These are phyloP conservation scores for Tympanopsis confertula DNA, from an alignment of 2,329 filamentous ascomycete species.

Conservation along the genomic window DNA sequence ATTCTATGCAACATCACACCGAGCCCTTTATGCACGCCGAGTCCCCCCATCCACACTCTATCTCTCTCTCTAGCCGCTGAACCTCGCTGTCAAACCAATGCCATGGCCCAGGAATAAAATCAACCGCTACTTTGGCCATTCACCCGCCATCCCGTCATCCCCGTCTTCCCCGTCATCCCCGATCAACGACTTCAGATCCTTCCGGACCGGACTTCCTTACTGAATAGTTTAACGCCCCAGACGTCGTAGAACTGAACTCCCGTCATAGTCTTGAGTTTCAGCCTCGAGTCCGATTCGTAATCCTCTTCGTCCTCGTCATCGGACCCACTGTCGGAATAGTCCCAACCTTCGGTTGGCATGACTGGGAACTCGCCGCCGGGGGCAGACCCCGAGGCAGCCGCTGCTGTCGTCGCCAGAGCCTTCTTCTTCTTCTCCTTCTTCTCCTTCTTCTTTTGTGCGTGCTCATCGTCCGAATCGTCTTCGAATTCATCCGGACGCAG, in stretches of 20 bases:
- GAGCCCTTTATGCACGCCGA: no score
- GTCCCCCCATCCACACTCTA: no score
- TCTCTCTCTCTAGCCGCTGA: no score
- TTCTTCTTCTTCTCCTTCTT: constrained; percentile 12
- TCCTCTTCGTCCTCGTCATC: constrained; percentile 19
- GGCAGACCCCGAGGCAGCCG: constrained; percentile 1
- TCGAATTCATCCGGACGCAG: constrained; percentile 23
- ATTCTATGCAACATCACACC: no score
- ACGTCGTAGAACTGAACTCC: constrained; percentile 29
- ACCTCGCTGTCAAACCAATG: no score
- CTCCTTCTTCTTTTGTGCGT: constrained; percentile 12
- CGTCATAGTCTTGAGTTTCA: constrained; percentile 25
- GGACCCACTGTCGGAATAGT: constrained; percentile 10
- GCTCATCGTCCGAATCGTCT: background rate
- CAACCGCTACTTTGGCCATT: no score
- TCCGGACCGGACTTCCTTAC: constrained; percentile 39
- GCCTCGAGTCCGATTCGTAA: constrained; percentile 5
- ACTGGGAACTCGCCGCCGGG: constrained; percentile 10
- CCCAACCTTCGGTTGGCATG: constrained; percentile 15
- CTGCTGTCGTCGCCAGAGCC: constrained; percentile 11
- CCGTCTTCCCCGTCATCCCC: no score
- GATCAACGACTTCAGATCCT: constrained; percentile 19
- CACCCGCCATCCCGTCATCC: no score
- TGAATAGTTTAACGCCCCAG: constrained; percentile 40
- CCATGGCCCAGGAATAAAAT: no score